Base-by-base conservation (phyloP, 768 basidiomycete genomes). In the Suillus clintonianus region DNA sequence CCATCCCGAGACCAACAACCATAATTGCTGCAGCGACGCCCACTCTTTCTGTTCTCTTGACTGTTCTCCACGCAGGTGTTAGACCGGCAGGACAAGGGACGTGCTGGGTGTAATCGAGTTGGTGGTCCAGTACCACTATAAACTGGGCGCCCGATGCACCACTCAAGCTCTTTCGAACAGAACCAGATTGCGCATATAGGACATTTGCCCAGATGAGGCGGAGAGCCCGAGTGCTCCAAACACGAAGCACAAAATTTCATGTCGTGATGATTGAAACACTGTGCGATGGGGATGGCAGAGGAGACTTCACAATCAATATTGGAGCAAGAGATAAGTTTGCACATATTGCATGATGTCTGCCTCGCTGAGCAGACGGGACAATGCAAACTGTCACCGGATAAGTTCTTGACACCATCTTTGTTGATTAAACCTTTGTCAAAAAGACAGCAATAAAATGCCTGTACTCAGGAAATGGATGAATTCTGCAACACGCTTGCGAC, bases 101-200 rank as follows among this genome's bases (percentile, higher is more conserved):
- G 57, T 19, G 58, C 14, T 22, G 61, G 36, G 53, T 62, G 61
- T 59, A 32, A 27, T 24, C 50, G 61, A 22, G 53, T 37, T 22
- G 10, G 27, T 27, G 27, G 55, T 17, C 9, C 36, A 32, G 15
- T 22, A 10, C 7, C 37, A 27, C 17, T 24, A 22, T 17, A 17
- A 19, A 24, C 4, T 8, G 53, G 60, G 22, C 47, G 22, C n/a
- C 32, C 61, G 4, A 39, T 4, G 56, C 56, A 57, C 56, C 56
- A 57, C 24, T 22, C 1, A 27, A 57, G 36, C 27, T 57, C 56
- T 15, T 14, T 5, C 27, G 36, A 36, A 30, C 56, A 57, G 41
- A 37, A 39, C 14, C 41, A 57, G 41, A 5, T n/a, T 30, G 36
- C 17, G 11, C 56, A 57, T 37, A 11, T 14, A 3, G 36, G 56